Evolutionary conservation across 2,329 filamentous ascomycete genomes (phyloP), one percentile per base, ranked within the genome.

Genomic region (Penicillium sp.): DNA sequence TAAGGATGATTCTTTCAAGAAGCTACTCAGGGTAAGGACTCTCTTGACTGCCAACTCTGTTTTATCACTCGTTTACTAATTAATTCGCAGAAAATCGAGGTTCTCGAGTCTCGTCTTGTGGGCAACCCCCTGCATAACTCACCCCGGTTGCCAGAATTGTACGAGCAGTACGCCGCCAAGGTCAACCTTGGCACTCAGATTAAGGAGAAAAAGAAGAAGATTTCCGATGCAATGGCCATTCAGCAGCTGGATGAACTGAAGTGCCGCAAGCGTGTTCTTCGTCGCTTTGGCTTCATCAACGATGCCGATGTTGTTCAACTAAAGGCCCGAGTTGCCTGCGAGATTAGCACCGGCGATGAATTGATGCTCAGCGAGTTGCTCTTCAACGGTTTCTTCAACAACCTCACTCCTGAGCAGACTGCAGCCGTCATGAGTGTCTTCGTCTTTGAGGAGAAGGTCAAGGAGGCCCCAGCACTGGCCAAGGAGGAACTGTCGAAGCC

Each of bases 371-470:
- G 90, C 10, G 94, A 99, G 73, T 80, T 99, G 23, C 82, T 99
- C 0, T 97, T 99, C 74, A 95, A 97, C 72, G 85, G 92, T 32
- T 97, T 97, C 81, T 99, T 99, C 82, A 99, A 97, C 69, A 92
- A 97, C 68, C 78, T 97, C 36, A 86, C 86, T 0, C 91, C 94
- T 0, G 93, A 97, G 71, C 83, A 93, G 60, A 90, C 88, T 63
- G 94, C 94, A 1, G 84, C 93, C 0, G 85, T 92, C 5, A 81
- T 99, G 52, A 95, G 90, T 64, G 92, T 90, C 67, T 97, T 99
- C 76, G 94, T 99, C 59, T 97, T 97, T 62, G 95, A 99, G 68
- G 94, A 99, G 76, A 96, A 95, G 79, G 86, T 90, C 41, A 89
- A 93, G 63, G 86, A 92, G 10, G 78, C 84, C 3, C 82, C 85